Base-by-base conservation (phyloP, 2,329 filamentous ascomycete species). In the Elsinoe perseae region DNA sequence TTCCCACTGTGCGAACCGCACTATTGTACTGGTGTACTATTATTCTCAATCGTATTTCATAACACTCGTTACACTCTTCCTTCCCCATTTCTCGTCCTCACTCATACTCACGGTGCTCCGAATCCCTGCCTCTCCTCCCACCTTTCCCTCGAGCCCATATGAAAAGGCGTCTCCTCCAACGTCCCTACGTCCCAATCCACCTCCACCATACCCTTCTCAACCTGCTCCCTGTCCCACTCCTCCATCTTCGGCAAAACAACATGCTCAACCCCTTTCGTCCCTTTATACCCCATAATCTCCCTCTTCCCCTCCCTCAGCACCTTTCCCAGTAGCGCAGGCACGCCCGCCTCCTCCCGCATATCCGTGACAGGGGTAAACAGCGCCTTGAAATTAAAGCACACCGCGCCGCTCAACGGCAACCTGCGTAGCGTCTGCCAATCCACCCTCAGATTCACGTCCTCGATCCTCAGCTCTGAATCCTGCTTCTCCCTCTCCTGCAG, bases 331-430 rank as follows among this genome's bases (percentile, higher is more conserved):
- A 95, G 67, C 0, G 79, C 80, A 0, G 89, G 89, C 0, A 95
- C 73, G 46, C 82, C 86, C 0, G 86, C 80, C 68, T 95, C 89
- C 57, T 86, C 76, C 2, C 80, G 74, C 57, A 95, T 83, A 60
- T 86, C 82, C 0, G 76, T 67, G 0, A 95, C 68, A 0, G 86
- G 86, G 0, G 88, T 93, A 70, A 95, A 95, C 0, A 93, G 70
- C 0, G 86, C 88, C 66, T 92, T 95, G 79, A 92, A 95, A 69
- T 93, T 95, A 74, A 95, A 95, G 0, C 89, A 80, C 1, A 95
- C 75, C 0, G 80, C 85, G 0, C 81, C 87, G 0, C 85, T 89
- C 0, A 95, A 74, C 0, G 89, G 89, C 0, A 95, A 72, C 2
- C 89, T 81, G 1, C 89, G 82, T 3, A 95, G 73, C 0, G 89